Conservation (phyloP, 768 basidiomycete genomes). For the Porphyrellus cyaneotinctus region DNA sequence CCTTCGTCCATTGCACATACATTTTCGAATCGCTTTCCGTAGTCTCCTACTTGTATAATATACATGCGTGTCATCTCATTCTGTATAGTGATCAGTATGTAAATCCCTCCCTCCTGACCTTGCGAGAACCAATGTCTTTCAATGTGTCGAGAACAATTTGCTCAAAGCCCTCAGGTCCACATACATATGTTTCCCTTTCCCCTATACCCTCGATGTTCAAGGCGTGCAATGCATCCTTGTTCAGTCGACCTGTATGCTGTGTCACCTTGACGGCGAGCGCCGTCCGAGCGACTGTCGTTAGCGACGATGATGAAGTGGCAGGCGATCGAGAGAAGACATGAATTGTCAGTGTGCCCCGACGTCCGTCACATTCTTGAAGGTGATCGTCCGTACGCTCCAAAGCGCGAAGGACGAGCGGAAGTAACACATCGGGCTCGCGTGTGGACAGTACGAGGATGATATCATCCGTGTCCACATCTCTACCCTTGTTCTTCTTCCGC, state of each 20-base stretch:
- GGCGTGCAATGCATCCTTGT: background rate
- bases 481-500: background rate
- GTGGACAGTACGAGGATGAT: conserved; percentile 49
- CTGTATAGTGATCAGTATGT: conserved; percentile 32
- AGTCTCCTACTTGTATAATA: background rate
- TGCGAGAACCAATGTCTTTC: conserved; percentile 30
- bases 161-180: conserved; percentile 50
- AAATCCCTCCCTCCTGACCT: conserved; percentile 41
- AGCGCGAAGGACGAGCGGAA: conserved; percentile 34
- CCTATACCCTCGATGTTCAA: conserved; percentile 10
- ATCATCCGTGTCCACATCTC: conserved; percentile 22
- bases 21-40: background rate
- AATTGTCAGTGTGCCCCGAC: conserved; percentile 25
- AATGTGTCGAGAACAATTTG: conserved; percentile 33
- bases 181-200: conserved; percentile 40
- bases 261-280: conserved; percentile 11
- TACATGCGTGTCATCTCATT: background rate
- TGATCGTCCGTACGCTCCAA: background rate
- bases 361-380: background rate
- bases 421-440: conserved; percentile 48
- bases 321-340: conserved; percentile 37
- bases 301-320: background rate
- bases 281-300: conserved; percentile 9
- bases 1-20: background rate
- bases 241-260: conserved; percentile 21